Evolutionary conservation across 2,329 filamentous ascomycete species (phyloP).

Genomic region (Nannizziopsis arthrosporioides): DNA sequence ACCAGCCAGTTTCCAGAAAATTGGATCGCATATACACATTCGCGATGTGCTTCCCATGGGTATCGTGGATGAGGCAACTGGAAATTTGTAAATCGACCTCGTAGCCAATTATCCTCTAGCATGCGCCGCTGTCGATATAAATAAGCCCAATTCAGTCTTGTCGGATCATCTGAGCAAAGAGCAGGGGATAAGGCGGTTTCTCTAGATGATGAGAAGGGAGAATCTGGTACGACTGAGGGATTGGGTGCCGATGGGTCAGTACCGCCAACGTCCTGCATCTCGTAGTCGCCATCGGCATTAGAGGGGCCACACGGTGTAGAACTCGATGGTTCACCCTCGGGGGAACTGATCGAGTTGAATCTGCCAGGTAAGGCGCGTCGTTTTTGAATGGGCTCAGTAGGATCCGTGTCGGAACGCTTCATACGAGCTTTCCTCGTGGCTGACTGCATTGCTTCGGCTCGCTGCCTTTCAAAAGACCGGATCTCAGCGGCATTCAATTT

Average conservation of each 20-base stretch:
- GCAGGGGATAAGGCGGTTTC: slow-evolving; percentile 4
- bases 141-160: slow-evolving; percentile 78
- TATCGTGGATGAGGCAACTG: slow-evolving; percentile 76
- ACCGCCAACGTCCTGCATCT: slow-evolving; percentile 32
- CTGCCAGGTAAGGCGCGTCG: slow-evolving; percentile 38
- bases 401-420: slow-evolving; percentile 37
- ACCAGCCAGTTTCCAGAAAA: slow-evolving; percentile 77
- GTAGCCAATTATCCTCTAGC: slow-evolving; percentile 84
- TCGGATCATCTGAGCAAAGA: background rate
- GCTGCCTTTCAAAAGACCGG: slow-evolving; percentile 49
- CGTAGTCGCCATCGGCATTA: slow-evolving; percentile 32
- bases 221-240: slow-evolving; percentile 11
- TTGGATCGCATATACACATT: slow-evolving; percentile 93
- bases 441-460: slow-evolving; percentile 23
- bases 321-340: slow-evolving; percentile 24
- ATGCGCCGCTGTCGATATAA: slow-evolving; percentile 77
- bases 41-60: slow-evolving; percentile 69
- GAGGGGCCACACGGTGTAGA: slow-evolving; percentile 4
- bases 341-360: slow-evolving; percentile 28
- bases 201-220: slow-evolving; percentile 7
- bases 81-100: slow-evolving; percentile 71
- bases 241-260: slow-evolving; percentile 12
- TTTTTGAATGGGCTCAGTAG: slow-evolving; percentile 42
- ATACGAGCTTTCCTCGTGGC: slow-evolving; percentile 38
- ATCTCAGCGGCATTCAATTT: slow-evolving; percentile 57